Evolutionary conservation across 2,329 filamentous ascomycete species (phyloP), one percentile per base, ranked within the genome.

Genomic region (Aureobasidium zeae): DNA sequence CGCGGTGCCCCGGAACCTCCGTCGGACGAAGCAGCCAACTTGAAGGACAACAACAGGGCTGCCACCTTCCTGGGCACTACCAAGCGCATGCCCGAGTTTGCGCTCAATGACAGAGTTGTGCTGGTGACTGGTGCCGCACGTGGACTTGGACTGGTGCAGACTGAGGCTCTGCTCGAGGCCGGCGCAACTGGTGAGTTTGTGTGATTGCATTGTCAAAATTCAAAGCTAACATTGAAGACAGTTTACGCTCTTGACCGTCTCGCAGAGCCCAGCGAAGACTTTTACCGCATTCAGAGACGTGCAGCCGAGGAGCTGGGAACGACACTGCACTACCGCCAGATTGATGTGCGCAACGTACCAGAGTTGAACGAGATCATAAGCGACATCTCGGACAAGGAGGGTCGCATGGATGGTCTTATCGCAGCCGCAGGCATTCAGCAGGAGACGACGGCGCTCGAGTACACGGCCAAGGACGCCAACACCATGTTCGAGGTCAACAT

Each of bases 371-470:
- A 67, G 30, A 72, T 83, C 41, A 70, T 93, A 35, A 69, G 73
- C 51, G 69, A 67, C 9, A 91, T 94, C 51, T 84, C 78, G 12
- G 69, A 77, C 38, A 65, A 74, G 47, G 76, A 86, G 51, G 81
- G 81, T 5, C 76, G 82, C 12, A 64, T 94, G 49, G 86, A 94
- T 57, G 87, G 87, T 0, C 66, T 94, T 44, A 77, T 94, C 35
- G 79, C 80, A 0, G 79, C 79, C 0, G 81, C 81, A 0, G 81
- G 79, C 1, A 83, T 86, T 54, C 85, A 94, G 64, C 83, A 93
- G 63, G 86, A 93, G 65, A 86, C 79, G 0, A 66, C 84, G 0
- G 86, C 88, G 1, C 69, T 94, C 44, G 86, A 94, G 36, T 93
- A 94, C 59, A 69, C 69, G 2, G 67, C 71, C 41, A 71, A 76